Base-by-base conservation (phyloP, 352 stramenopile genomes). In the Globisporangium middletonii region DNA sequence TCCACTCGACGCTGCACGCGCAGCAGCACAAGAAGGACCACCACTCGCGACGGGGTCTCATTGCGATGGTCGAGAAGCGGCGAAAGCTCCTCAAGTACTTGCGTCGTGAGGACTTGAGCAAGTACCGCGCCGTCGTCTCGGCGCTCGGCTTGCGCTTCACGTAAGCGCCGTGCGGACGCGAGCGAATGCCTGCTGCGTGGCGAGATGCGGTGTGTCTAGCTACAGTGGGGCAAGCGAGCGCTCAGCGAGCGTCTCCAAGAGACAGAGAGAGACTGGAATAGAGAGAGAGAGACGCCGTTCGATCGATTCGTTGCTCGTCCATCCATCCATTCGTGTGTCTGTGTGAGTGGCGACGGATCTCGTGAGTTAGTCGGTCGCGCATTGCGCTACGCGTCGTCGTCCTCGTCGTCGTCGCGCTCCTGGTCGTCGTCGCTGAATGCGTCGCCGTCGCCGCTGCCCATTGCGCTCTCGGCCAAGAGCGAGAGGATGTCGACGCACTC, bases 401-500 rank as follows among this genome's bases (percentile, higher is more conserved):
- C 55, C 11, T 66, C 50, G 11, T 68, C 58, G 1, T 67, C 63
- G 1, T 57, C 55, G 1, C 74, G 62, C 8, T 69, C 66, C 48
- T 69, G 54, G 30, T 75, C 67, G 12, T 35, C 42, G 7, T 45
- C 12, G 19, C 26, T 9, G 9, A 42, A 8, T 1, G 13, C 49
- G 0, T 35, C 37, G 15, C 27, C 41, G 19, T 26, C 12, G 3
- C 64, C 33, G 5, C 52, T 47, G 50, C 54, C 63, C 16, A 69
- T 60, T 12, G 73, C 63, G 26, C 63, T 84, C 63, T 88, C 79
- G n/a, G 76, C 75, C 15, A 94, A 69, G 47, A 94, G 59, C 35
- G 82, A 89, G 42, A 94, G 55, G 46, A 96, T 92, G 60, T 96
- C 86, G 33, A 92, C 81, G 63, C 87, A 92, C 65, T 96, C 86